Evolutionary conservation across 495 filamentous ascomycete genomes (phyloP).

Genomic region (Aspergillus olivimuriae): DNA sequence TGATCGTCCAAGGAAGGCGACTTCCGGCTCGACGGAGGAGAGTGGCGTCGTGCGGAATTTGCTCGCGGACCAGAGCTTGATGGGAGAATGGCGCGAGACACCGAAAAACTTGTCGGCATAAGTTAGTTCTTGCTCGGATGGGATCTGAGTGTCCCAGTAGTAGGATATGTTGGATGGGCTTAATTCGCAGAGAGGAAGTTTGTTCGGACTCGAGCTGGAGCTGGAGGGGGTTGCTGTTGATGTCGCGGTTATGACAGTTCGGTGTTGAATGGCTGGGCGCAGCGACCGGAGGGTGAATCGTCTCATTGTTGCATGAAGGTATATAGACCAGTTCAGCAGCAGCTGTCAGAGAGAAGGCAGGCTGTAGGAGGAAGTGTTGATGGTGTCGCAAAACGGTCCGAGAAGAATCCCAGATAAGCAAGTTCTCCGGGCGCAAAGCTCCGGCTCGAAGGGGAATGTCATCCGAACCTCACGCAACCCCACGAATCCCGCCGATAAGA

Average conservation of each 20-base stretch:
- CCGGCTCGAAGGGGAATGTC: not conserved
- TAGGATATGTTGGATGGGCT: slow-evolving; percentile 34
- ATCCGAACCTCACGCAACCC: slow-evolving; percentile 1
- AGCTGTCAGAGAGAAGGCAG: no score
- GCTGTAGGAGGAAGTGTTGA: not conserved
- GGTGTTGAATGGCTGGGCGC: no score
- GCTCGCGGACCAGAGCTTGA: slow-evolving; percentile 62
- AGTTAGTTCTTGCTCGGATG: slow-evolving; percentile 46
- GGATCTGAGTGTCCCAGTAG: slow-evolving; percentile 54
- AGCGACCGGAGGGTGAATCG: no score
- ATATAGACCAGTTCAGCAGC: no score
- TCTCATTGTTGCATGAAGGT: no score
- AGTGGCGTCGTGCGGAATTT: slow-evolving; percentile 62
- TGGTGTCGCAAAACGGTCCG: no score
- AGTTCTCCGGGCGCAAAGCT: not conserved
- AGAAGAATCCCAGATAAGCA: not conserved
- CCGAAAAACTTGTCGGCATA: slow-evolving; percentile 58
- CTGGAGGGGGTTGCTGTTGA: not conserved
- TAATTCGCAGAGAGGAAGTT: slow-evolving; percentile 28
- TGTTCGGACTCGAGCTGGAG: slow-evolving; percentile 16
- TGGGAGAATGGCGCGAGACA: slow-evolving; percentile 44
- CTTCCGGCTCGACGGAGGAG: slow-evolving; percentile 41
- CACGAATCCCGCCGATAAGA: not conserved
- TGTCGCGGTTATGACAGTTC: slow-evolving; percentile 1
- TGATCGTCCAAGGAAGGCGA: slow-evolving; percentile 74